phyloP scores from a whole-genome alignment of 768 basidiomycete species.

The Termitomyces heimii region DNA sequence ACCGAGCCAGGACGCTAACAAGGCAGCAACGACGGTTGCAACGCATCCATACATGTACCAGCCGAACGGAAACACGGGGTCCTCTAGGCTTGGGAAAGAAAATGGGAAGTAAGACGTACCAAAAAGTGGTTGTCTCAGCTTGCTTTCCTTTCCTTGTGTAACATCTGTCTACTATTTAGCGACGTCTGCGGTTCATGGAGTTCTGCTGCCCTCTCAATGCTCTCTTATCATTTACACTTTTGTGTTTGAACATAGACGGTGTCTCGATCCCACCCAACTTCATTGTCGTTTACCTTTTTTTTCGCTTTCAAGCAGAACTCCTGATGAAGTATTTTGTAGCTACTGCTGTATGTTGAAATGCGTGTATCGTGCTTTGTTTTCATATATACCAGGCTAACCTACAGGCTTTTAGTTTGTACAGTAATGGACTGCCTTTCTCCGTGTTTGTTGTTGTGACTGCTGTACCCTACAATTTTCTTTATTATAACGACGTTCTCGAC shows the following conservation, averaged over 20 bases:
- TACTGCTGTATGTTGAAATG: background rate
- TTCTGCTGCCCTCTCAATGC: background rate
- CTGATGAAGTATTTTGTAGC: background rate
- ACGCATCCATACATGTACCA: conserved; percentile 42
- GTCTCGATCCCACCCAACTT: background rate
- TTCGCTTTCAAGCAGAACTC: background rate
- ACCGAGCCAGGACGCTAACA: conserved; percentile 18
- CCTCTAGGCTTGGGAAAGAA: conserved; percentile 22
- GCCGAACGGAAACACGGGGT: conserved; percentile 27
- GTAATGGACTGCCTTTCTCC: background rate
- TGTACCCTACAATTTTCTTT: background rate
- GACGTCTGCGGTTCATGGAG: background rate
- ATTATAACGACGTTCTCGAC: background rate
- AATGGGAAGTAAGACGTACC: conserved; percentile 21
- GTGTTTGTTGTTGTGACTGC: background rate
- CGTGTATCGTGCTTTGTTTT: background rate
- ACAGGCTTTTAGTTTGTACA: background rate
- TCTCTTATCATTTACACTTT: background rate
- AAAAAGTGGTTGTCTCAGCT: background rate
- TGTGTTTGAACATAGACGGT: background rate
- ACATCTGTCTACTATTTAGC: background rate
- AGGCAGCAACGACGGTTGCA: conserved; percentile 3
- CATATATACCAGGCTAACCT: background rate
- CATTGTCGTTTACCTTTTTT: background rate
- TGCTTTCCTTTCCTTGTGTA: background rate